Evolutionary conservation across 2,329 filamentous ascomycete genomes (phyloP).

Genomic region (Colletotrichum sp.): DNA sequence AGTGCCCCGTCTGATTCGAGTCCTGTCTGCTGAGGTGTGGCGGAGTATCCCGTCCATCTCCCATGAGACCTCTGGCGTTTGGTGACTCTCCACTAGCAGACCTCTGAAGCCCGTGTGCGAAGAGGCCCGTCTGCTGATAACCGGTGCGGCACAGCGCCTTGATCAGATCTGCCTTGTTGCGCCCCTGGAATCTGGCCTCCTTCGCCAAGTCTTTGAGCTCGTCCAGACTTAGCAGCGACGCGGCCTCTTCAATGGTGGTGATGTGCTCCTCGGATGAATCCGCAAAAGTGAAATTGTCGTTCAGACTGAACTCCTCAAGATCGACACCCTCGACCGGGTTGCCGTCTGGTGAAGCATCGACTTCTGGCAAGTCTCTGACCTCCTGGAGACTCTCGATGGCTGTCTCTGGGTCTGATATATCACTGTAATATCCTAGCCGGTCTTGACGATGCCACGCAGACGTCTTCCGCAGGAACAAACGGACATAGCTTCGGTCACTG

Average conservation of each 20-base stretch:
- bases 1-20: conserved; percentile 75
- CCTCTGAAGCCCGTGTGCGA: conserved; percentile 69
- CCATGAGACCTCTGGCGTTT: conserved; percentile 43
- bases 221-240: conserved; percentile 80
- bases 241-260: conserved; percentile 81
- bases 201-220: conserved; percentile 87
- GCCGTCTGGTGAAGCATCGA: conserved; percentile 18
- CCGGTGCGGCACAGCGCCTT: conserved; percentile 76
- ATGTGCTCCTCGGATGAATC: conserved; percentile 79
- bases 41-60: conserved; percentile 34
- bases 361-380: conserved; percentile 57
- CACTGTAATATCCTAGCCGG: conserved; percentile 79
- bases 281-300: conserved; percentile 74
- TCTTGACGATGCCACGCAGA: conserved; percentile 87
- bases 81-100: conserved; percentile 65
- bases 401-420: conserved; percentile 75
- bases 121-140: conserved; percentile 76
- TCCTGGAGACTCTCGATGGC: conserved; percentile 72
- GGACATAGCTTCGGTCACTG: conserved; percentile 74
- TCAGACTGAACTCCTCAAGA: conserved; percentile 51
- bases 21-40: conserved; percentile 33
- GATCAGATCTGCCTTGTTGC: conserved; percentile 83
- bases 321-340: conserved; percentile 34
- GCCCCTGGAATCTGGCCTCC: conserved; percentile 85
- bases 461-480: conserved; percentile 90